Percentiles rank a stretch among this genome's conserved stretches.
These are phyloP conservation scores for Fomitopsis palustris DNA, from an alignment of 1,284 basidiomycete species.

Conservation along the genomic window DNA sequence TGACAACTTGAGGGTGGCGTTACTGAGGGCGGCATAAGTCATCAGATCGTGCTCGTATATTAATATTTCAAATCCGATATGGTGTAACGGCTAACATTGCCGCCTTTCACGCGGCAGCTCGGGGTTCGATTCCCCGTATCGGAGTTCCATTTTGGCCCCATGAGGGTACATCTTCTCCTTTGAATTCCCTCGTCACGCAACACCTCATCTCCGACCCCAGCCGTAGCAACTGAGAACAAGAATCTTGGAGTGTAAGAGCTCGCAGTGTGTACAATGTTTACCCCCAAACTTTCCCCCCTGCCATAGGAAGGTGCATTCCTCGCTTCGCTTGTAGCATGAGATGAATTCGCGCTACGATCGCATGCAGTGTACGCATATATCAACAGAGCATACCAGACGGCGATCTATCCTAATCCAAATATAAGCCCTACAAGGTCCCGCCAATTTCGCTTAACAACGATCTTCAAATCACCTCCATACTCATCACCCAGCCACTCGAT, in stretches of 20 bases:
- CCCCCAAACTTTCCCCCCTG: no score
- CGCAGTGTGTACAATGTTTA: no score
- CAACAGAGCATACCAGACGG: neutral
- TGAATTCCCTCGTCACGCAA: no score
- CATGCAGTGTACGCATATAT: neutral
- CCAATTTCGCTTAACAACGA: conserved; percentile 46
- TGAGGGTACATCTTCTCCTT: no score
- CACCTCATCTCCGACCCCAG: no score
- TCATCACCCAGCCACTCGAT: conserved; percentile 72
- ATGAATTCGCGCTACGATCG: no score
- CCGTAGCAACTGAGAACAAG: no score
- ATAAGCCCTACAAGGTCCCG: conserved; percentile 44
- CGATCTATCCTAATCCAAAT: conserved; percentile 34
- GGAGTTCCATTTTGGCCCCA: conserved; percentile 18
- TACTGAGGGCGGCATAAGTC: neutral
- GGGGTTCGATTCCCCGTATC: conserved; percentile 52
- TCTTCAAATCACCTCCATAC: conserved; percentile 46
- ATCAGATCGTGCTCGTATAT: no score
- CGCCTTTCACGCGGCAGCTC: conserved; percentile 55
- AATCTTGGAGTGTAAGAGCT: no score
- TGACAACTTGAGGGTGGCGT: no score
- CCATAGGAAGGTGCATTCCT: no score
- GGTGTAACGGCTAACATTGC: conserved; percentile 12
- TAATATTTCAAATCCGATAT: conserved; percentile 8
- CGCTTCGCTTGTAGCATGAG: no score